Base-by-base conservation (phyloP, 2,329 filamentous ascomycete genomes). In the Ascosphaera aggregata region DNA sequence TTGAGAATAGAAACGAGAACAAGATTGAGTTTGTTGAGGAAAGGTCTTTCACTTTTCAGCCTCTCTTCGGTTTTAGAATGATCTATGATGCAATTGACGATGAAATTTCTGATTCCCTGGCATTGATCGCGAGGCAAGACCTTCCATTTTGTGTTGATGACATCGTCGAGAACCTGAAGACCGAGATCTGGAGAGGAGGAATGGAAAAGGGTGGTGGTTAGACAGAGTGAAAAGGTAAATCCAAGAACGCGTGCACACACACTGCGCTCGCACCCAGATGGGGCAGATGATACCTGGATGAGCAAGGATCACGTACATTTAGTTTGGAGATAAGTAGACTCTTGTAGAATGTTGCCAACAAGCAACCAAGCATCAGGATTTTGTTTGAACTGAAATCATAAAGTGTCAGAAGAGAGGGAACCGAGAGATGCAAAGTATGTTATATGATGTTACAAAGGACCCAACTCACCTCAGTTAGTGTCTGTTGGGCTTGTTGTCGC, bases 131-230 rank as follows among this genome's bases (percentile, higher is more conserved):
- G 75, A 39, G 89, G 89, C 45, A 98, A 65, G 43, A 95, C 84
- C 65, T 94, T 98, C 91, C 89, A 98, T 65, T 89, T 76, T 48
- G 89, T 98, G 74, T 86, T 81, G 57, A 98, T 95, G 48, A 98
- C 86, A 71, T 82, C 84, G 64, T 98, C 89, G 46, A 98, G 73
- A 47, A 98, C 85, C 62, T 98, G 89, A 47, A 98, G 67, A 40
- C 85, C 89, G 52, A 98, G 68, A 59, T 92, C 82, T 91, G 50
- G 40, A 17, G 5, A 20, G 34, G 35, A 16, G 35, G 35, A 34
- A 17, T 17, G 27, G 16, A 38, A 36, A 38, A 20, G 18, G 27
- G 18, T 34, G 20, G 16, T 11, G 22, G 11, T 11, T 5, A 27
- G 5, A 11, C 5, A 27, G 7, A 27, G 18, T 41, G 16, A 37